phyloP scores from a whole-genome alignment of 2,329 filamentous ascomycete genomes.

The Epichloe glyceriae region DNA sequence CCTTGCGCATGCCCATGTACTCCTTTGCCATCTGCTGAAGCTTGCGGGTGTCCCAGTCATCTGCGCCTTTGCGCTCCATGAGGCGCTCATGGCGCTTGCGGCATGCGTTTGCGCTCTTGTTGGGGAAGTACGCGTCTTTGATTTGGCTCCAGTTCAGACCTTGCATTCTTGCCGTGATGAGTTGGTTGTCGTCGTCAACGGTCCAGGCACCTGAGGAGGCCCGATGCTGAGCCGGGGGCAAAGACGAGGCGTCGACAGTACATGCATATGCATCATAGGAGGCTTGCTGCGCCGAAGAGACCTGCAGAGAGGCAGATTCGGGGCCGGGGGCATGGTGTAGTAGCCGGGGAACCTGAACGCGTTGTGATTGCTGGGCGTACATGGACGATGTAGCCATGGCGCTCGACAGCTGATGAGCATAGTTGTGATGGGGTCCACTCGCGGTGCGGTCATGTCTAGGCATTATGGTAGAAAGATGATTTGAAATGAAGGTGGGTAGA shows the following conservation, averaged over 20 bases:
- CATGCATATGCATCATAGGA: conserved; percentile 31
- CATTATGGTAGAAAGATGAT: conserved; percentile 26
- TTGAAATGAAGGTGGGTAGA: conserved; percentile 12
- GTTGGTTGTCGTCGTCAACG: conserved; percentile 57
- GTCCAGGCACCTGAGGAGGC: conserved; percentile 59
- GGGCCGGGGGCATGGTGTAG: conserved; percentile 24
- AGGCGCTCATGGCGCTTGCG: conserved; percentile 79
- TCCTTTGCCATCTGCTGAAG: conserved; percentile 61
- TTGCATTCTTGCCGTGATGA: conserved; percentile 57
- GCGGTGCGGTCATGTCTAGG: conserved; percentile 31
- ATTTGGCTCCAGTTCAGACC: conserved; percentile 79
- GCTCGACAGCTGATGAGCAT: conserved; percentile 24
- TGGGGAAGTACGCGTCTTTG: conserved; percentile 60
- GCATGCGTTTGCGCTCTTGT: conserved; percentile 71
- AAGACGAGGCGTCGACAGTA: conserved; percentile 18
- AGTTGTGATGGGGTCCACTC: conserved; percentile 20
- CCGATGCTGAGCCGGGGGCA: conserved; percentile 36
- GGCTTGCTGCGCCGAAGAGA: conserved; percentile 9
- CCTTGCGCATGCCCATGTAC: conserved; percentile 67
- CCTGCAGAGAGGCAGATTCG: conserved; percentile 15
- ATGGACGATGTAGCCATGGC: conserved; percentile 29
- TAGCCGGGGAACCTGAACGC: conserved; percentile 28
- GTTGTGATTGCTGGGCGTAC: conserved; percentile 28
- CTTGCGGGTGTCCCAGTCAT: conserved; percentile 68
- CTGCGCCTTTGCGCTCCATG: conserved; percentile 60